phyloP scores from a whole-genome alignment of 805 yeast genomes.

The Saturnispora hagleri region DNA sequence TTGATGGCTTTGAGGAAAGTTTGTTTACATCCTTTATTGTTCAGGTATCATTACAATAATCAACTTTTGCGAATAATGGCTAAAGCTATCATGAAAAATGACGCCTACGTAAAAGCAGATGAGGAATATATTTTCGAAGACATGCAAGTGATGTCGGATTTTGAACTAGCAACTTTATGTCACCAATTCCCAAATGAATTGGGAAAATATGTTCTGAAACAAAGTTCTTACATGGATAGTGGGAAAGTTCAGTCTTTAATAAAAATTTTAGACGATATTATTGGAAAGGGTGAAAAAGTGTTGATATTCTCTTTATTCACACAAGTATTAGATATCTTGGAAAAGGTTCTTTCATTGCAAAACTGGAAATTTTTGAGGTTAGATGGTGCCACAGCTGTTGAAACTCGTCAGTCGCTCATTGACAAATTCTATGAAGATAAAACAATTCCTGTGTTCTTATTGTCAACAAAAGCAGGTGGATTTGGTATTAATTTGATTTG shows the following conservation, averaged over 20 bases:
- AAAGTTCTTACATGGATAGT: conserved; percentile 46
- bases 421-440: conserved; percentile 81
- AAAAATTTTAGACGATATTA: conserved; percentile 47
- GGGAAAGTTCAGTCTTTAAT: conserved; percentile 64
- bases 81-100: conserved; percentile 68
- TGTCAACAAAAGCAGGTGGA: conserved; percentile 97
- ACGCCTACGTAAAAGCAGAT: conserved; percentile 70
- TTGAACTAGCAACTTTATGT: conserved; percentile 72
- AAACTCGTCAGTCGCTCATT: conserved; percentile 82
- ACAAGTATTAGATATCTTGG: conserved; percentile 82
- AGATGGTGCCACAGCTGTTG: conserved; percentile 93
- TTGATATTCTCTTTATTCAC: conserved; percentile 88
- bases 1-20: conserved; percentile 90
- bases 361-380: conserved; percentile 68
- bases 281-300: conserved; percentile 52
- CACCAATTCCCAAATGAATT: conserved; percentile 61
- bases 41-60: conserved; percentile 57
- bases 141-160: conserved; percentile 91
- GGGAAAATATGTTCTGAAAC: conserved; percentile 41
- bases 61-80: conserved; percentile 57
- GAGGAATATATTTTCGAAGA: conserved; percentile 75
- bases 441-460: conserved; percentile 72
- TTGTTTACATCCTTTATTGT: conserved; percentile 82
- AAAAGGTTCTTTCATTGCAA: conserved; percentile 55
- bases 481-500: conserved; percentile 95